These are phyloP conservation scores for Colletotrichum liriopes DNA, from an alignment of 2,329 filamentous ascomycete genomes.

Conservation along the genomic window DNA sequence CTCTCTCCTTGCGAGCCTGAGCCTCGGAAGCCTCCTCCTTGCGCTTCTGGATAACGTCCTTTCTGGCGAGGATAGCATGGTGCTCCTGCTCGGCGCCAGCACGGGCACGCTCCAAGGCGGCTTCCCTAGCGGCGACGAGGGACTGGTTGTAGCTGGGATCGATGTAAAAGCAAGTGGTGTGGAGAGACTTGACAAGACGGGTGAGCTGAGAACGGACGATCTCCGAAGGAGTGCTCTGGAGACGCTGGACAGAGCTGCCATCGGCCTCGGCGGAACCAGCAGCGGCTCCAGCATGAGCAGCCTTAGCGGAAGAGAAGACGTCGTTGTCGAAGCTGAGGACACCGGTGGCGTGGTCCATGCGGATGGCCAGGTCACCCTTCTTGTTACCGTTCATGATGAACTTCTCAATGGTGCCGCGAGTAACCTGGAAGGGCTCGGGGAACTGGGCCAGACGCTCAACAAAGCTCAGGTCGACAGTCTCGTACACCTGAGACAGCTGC, in stretches of 20 bases:
- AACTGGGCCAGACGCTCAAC: conserved; percentile 95
- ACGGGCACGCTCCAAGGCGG: conserved; percentile 85
- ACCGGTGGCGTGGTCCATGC: conserved; percentile 94
- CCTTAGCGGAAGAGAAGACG: conserved; percentile 97
- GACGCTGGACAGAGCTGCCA: conserved; percentile 87
- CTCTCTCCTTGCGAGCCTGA: conserved; percentile 89
- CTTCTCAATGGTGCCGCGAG: conserved; percentile 93
- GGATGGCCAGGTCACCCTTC: conserved; percentile 97
- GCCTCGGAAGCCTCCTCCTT: conserved; percentile 95
- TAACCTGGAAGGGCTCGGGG: conserved; percentile 96
- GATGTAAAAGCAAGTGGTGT: conserved; percentile 95
- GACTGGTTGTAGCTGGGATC: conserved; percentile 90
- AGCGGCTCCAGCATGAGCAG: conserved; percentile 85
- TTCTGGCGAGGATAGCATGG: conserved; percentile 85
- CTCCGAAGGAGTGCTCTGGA: conserved; percentile 97
- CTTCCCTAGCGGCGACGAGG: conserved; percentile 83
- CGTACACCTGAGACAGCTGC: conserved; percentile 98
- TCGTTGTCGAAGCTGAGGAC: conserved; percentile 98
- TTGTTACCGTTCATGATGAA: conserved; percentile 99
- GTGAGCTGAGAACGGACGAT: conserved; percentile 96
- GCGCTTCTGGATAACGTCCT: conserved; percentile 94
- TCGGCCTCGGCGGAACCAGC: conserved; percentile 92
- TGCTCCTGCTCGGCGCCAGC: conserved; percentile 95
- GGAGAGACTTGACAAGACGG: conserved; percentile 90
- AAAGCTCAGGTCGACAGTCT: conserved; percentile 94